A percentile compares a stretch with the other conserved stretches of the same genome.
Conservation (phyloP, 768 basidiomycete species). For the Lactifluus subvellereus region DNA sequence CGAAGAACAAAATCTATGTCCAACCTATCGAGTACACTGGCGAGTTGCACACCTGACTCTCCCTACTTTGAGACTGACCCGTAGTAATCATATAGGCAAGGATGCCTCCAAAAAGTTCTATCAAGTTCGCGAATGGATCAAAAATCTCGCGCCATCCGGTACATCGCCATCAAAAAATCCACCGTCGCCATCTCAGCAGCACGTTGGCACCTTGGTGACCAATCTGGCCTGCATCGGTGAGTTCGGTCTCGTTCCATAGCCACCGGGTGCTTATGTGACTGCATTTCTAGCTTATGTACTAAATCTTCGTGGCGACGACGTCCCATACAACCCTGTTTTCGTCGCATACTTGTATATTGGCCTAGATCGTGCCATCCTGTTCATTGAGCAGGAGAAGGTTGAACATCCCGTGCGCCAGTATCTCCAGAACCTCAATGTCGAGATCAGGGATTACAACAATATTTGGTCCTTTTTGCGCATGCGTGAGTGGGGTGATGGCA, state of each 20-base stretch:
- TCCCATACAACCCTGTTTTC: conserved; percentile 91
- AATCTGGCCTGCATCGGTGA: conserved; percentile 67
- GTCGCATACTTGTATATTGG: conserved; percentile 79
- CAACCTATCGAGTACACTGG: conserved; percentile 71
- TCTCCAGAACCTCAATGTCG: conserved; percentile 50
- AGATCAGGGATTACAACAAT: conserved; percentile 63
- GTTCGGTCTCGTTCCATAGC: conserved; percentile 23
- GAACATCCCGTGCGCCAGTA: conserved; percentile 53
- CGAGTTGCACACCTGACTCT: conserved; percentile 25
- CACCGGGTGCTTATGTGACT: conserved; percentile 11
- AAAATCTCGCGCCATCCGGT: conserved; percentile 48
- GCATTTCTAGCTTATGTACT: conserved; percentile 63
- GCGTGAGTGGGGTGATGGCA: conserved; percentile 75
- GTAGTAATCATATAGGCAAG: conserved; percentile 36
- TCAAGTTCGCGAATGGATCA: conserved; percentile 66
- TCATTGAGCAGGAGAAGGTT: conserved; percentile 67
- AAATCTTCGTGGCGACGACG: conserved; percentile 85
- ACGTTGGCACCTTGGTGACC: conserved; percentile 62
- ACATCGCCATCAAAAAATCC: conserved; percentile 58
- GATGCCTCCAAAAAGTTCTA: conserved; percentile 66
- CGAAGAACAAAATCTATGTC: conserved; percentile 56
- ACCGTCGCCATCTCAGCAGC: conserved; percentile 55
- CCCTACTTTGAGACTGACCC: background rate
- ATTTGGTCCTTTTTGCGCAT: conserved; percentile 73
- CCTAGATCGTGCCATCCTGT: conserved; percentile 56